Evolutionary conservation across 495 filamentous ascomycete species (phyloP), one percentile per base, ranked within the genome.

Genomic region (Polyplosphaeria fusca): DNA sequence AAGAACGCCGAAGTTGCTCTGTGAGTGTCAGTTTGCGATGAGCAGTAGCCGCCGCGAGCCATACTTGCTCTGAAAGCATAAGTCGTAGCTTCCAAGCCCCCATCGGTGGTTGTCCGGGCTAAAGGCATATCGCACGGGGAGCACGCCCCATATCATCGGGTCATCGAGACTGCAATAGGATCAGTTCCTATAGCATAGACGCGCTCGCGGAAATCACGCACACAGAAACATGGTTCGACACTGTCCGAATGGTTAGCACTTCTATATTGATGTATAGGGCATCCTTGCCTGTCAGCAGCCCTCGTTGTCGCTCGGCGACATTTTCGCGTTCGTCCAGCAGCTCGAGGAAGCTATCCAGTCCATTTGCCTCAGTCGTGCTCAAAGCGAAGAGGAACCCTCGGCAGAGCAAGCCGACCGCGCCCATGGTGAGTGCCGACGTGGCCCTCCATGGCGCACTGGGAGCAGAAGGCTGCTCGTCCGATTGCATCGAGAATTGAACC

Each of bases 221-320:
- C 93, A 98, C 86, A 74, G 88, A 91, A 58, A 89, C 80, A 72
- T 98, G 93, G 70, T 98, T 98, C 26, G 88, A 95, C 7, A 97
- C 93, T 95, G 28, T 27, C 24, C 12, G 24, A n/a, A n/a, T n/a
- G n/a, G n/a, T n/a, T n/a, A n/a, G n/a, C n/a, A n/a, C n/a, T n/a
- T n/a, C n/a, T n/a, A n/a, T n/a, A n/a, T n/a, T n/a, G n/a, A n/a
- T n/a, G n/a, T n/a, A 26, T 49, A 5, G 23, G 4, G 0, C 44
- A 1, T 28, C 25, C 37, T 52, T 77, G 95, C 91, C 89, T 64
- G 92, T 97, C 55, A 97, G 77, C 57, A 96, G 76, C 24, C 92
- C 92, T 65, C 82, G 81, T 55, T 82, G 73, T 61, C 92, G 81
- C 59, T 76, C 75, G 41, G 84, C 79, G 14, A 83, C 75, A 71